These are phyloP conservation scores for Colletotrichum trifolii DNA, from an alignment of 2,329 filamentous ascomycete species.

Conservation along the genomic window DNA sequence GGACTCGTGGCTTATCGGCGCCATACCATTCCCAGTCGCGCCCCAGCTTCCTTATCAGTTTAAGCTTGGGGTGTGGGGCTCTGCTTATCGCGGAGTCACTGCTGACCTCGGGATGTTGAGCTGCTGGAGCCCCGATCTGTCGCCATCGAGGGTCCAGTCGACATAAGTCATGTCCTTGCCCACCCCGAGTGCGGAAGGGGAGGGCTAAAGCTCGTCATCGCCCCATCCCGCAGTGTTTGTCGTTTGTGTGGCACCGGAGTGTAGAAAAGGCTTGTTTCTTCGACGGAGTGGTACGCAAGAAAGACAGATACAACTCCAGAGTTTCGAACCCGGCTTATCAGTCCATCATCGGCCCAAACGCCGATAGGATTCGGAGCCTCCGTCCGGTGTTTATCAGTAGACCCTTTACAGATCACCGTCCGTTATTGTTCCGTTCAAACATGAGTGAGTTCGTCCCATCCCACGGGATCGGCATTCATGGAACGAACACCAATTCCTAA, in stretches of 20 bases:
- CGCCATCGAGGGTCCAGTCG: constrained; percentile 30
- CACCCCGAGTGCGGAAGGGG: constrained; percentile 28
- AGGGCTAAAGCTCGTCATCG: constrained; percentile 8
- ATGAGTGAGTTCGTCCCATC: constrained; percentile 36
- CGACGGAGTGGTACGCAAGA: not conserved
- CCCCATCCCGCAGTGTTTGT: constrained; percentile 6
- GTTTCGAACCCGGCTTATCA: not conserved
- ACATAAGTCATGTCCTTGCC: constrained; percentile 31
- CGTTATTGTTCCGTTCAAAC: not conserved
- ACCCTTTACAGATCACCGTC: constrained; percentile 12
- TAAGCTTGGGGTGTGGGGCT: constrained; percentile 24
- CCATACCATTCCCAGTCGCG: not conserved
- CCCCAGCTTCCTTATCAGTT: constrained; percentile 31
- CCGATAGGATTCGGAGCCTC: constrained; percentile 26
- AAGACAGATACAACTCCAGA: not conserved
- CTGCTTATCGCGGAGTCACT: not conserved
- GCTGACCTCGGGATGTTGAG: not conserved
- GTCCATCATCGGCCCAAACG: constrained; percentile 23
- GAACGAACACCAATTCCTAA: not conserved
- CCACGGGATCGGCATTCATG: not conserved
- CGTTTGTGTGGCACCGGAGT: not conserved
- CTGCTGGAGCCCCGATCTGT: constrained; percentile 29
- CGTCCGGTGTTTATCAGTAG: constrained; percentile 20
- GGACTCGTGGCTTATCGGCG: constrained; percentile 13
- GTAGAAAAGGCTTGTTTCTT: not conserved